These are phyloP conservation scores for Botrytis fragariae DNA, from an alignment of 2,329 filamentous ascomycete genomes.

Conservation along the genomic window DNA sequence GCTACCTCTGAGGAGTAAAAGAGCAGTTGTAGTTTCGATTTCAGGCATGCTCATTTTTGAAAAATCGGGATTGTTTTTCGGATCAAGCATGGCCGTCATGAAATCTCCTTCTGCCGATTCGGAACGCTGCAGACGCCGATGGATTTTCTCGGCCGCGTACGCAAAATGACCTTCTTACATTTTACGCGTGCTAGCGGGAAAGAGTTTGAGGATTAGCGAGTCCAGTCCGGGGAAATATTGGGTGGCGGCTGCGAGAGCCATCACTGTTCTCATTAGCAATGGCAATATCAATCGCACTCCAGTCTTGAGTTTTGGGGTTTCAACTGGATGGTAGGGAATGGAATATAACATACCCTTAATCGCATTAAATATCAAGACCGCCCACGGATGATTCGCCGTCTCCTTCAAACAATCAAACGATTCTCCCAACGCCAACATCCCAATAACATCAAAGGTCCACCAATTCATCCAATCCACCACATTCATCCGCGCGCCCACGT, in stretches of 20 bases:
- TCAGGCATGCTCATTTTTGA: neutral
- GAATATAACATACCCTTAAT: neutral
- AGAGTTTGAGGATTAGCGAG: neutral
- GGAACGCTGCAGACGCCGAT: neutral
- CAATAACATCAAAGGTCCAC: neutral
- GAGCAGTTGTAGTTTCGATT: neutral
- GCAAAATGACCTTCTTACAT: neutral
- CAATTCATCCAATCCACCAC: constrained; percentile 5
- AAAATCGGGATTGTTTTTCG: neutral
- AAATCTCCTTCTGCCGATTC: neutral
- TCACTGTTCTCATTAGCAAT: neutral
- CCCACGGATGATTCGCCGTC: neutral
- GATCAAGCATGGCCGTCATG: neutral
- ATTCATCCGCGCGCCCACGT: neutral
- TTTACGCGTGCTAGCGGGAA: neutral
- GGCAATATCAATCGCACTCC: no score
- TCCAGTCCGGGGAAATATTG: neutral
- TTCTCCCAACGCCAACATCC: neutral
- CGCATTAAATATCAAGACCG: neutral
- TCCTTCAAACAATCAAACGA: neutral
- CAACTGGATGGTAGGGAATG: no score
- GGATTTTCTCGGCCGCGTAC: neutral
- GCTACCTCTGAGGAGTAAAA: neutral
- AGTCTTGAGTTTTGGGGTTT: neutral
- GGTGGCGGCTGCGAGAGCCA: neutral